Base-by-base conservation (phyloP, 257 asterid species). In the Solanum phureja region DNA sequence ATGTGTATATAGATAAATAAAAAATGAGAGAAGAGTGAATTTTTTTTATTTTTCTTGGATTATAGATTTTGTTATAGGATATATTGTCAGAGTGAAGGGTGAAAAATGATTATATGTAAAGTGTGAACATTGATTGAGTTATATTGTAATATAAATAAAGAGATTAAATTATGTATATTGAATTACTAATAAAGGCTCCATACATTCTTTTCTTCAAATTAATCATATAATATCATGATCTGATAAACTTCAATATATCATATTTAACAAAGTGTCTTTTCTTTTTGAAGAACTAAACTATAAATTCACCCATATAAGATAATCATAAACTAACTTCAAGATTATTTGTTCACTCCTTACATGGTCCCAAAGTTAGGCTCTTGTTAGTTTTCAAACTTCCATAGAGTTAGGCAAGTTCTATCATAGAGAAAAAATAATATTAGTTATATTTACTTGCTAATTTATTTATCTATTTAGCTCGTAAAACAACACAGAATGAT, bases 11-110 rank as follows among this genome's bases (percentile, higher is more conserved):
- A 46, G 85, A 81, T 24, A 38, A 40, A 40, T 8, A 37, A 38
- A 46, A 46, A 46, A 81, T 18, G 68, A 46, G 42, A 40, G 68
- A 27, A 81, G 35, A 29, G 85, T 87, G 83, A 44, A 69, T 87
- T 27, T 89, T 83, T 83, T 73, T 82, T 86, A 88, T 58, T 62
- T 7, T 31, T 62, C 56, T 85, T 35, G 87, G 87, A 58, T 83
- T 89, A 19, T 37, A 75, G 58, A 76, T 76, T 76, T 75, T 38
- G 18, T 38, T 38, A 76, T 11, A 38, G 34, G 58, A n/a, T 23
- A 75, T 75, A 38, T 81, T 16, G 40, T n/a, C 12, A 81, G 68
- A 81, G 68, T 81, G 68, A 49, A 81, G 85, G 42, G 42, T 81
- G 85, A 24, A 46, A 44, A 29, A 24, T 81, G 62, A 77, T 42